Percentiles rank a stretch among this genome's conserved stretches.
Conservation (phyloP, 805 yeast species). For the Kazachstania africana region DNA sequence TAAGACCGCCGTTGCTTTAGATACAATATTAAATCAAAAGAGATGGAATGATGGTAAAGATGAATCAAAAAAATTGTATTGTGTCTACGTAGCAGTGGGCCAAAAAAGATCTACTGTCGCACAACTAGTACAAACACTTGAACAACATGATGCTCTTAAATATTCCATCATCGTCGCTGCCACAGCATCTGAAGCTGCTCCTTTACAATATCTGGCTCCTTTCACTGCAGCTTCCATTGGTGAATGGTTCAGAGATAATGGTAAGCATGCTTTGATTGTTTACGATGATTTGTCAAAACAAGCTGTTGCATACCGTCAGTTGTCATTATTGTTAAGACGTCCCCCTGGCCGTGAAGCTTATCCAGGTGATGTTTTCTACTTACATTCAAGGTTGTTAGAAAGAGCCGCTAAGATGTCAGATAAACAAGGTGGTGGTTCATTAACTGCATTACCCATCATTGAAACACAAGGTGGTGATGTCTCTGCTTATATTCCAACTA, state of each 20-base stretch:
- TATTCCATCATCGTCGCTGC: constrained; percentile 98
- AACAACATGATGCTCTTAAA: constrained; percentile 95
- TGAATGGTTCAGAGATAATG: constrained; percentile 99
- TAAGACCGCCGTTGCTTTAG: constrained; percentile 98
- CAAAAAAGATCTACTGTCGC: constrained; percentile 99
- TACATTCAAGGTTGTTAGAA: constrained; percentile 89
- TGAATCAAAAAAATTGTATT: constrained; percentile 96
- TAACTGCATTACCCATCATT: constrained; percentile 92
- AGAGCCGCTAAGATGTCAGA: constrained; percentile 97
- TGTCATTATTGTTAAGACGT: constrained; percentile 92
- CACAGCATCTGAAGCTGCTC: constrained; percentile 99
- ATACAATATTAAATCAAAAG: constrained; percentile 97
- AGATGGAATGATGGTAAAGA: constrained; percentile 93
- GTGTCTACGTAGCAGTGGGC: constrained; percentile 99
- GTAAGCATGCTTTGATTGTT: constrained; percentile 92
- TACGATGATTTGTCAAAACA: constrained; percentile 98
- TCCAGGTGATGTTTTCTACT: constrained; percentile 95
- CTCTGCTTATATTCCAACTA: constrained; percentile 94
- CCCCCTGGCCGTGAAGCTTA: constrained; percentile 96
- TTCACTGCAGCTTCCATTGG: constrained; percentile 99
- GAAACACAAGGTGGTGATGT: constrained; percentile 99
- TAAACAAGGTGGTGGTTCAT: constrained; percentile 81
- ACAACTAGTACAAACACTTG: constrained; percentile 97
- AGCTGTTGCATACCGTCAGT: constrained; percentile 99
- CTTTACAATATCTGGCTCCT: constrained; percentile 99